These are phyloP conservation scores for Tulasnella sp. DNA, from an alignment of 768 basidiomycete genomes.

Conservation along the genomic window DNA sequence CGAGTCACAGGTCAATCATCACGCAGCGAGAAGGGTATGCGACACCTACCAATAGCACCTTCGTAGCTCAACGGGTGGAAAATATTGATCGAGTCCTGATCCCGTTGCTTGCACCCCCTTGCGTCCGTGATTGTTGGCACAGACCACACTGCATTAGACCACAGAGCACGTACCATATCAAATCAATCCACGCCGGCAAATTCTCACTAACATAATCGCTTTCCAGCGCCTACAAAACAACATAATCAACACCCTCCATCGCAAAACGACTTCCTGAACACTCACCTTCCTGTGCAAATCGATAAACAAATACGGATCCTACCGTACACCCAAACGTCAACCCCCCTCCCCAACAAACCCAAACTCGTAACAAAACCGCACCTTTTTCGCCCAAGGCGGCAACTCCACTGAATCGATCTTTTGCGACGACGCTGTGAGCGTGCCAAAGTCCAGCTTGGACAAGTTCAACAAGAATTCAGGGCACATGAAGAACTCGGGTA, in stretches of 20 bases:
- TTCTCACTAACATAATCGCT: conserved; percentile 75
- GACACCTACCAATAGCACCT: conserved; percentile 57
- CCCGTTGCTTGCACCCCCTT: conserved; percentile 67
- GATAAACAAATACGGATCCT: conserved; percentile 72
- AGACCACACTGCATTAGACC: conserved; percentile 14
- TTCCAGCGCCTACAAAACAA: conserved; percentile 60
- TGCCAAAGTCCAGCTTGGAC: conserved; percentile 66
- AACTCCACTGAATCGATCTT: conserved; percentile 78
- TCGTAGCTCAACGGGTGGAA: conserved; percentile 93
- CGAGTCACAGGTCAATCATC: neutral
- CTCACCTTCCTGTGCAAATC: conserved; percentile 59
- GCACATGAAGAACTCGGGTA: conserved; percentile 77
- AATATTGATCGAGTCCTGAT: conserved; percentile 61
- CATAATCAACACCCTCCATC: neutral
- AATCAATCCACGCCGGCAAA: conserved; percentile 82
- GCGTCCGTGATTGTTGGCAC: neutral
- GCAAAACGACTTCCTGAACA: neutral
- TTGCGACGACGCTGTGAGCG: conserved; percentile 58
- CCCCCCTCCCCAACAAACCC: neutral
- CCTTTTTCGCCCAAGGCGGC: conserved; percentile 73
- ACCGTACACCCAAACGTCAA: neutral
- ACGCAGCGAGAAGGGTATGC: neutral
- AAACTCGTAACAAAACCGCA: too few relatives aligned
- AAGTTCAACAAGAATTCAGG: conserved; percentile 84
- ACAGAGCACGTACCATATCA: conserved; percentile 45